Conservation (phyloP, 2,329 filamentous ascomycete genomes). For the Conoideocrella luteorostrata region DNA sequence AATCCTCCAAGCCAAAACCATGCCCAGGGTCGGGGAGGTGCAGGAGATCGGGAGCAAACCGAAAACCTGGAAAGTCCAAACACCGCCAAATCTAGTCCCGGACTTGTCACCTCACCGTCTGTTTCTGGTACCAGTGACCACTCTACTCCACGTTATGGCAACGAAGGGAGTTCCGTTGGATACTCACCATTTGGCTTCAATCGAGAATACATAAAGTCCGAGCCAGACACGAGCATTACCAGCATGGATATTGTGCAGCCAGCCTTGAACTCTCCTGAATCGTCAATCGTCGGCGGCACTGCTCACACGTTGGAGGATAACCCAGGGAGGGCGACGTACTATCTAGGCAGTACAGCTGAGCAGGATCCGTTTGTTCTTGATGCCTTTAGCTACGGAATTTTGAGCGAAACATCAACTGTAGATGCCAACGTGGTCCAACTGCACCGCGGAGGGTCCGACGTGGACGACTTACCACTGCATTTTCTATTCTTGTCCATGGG, state of each 20-base stretch:
- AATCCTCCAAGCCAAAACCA: not conserved
- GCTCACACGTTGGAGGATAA: constrained; percentile 36
- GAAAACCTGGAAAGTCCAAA: constrained; percentile 5
- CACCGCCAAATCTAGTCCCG: constrained; percentile 8
- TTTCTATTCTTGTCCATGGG: constrained; percentile 38
- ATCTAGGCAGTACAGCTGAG: constrained; percentile 37
- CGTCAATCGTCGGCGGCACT: constrained; percentile 6
- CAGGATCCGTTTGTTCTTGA: constrained; percentile 41
- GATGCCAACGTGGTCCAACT: constrained; percentile 40
- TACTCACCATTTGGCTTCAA: constrained; percentile 5
- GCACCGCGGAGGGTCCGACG: constrained; percentile 25
- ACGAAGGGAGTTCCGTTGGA: not conserved
- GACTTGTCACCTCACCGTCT: constrained; percentile 2
- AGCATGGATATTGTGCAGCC: constrained; percentile 11
- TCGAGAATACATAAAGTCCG: constrained; percentile 3
- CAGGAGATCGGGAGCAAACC: not conserved
- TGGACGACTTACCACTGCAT: constrained; percentile 35
- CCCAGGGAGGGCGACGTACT: constrained; percentile 35
- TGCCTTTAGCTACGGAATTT: constrained; percentile 39
- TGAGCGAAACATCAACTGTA: constrained; percentile 37
- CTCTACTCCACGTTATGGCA: constrained; percentile 1
- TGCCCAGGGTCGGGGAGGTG: not conserved
- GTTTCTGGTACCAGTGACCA: constrained; percentile 3
- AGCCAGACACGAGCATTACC: constrained; percentile 3
- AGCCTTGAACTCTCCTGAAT: constrained; percentile 9